Percentiles rank a stretch among this genome's conserved stretches.
Conservation (phyloP, 495 filamentous ascomycete genomes). For the Penicillium nucicola region DNA sequence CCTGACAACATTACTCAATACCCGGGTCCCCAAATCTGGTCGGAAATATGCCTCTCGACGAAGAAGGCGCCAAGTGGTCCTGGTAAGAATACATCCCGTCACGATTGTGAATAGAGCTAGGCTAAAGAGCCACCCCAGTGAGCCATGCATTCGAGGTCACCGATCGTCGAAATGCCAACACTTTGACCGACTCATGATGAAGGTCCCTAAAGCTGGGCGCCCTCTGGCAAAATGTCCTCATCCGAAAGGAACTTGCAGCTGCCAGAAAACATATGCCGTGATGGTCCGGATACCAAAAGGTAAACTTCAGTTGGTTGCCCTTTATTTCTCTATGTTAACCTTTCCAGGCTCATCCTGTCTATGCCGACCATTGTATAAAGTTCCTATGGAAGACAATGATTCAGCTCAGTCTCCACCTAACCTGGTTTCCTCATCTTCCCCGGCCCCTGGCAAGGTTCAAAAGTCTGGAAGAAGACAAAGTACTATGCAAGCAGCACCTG, state of each 20-base stretch:
- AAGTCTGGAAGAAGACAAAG: conserved; percentile 25
- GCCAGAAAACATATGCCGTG: conserved; percentile 48
- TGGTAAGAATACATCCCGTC: conserved; percentile 32
- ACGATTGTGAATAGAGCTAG: background rate
- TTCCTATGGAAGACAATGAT: conserved; percentile 19
- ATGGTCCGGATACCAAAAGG: conserved; percentile 53
- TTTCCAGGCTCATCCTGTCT: conserved; percentile 33
- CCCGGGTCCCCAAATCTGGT: background rate
- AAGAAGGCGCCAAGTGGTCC: conserved; percentile 49
- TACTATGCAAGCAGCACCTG: conserved; percentile 24
- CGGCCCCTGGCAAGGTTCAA: conserved; percentile 22
- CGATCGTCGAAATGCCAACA: conserved; percentile 83
- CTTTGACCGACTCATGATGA: conserved; percentile 69
- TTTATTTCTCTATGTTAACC: conserved; percentile 4
- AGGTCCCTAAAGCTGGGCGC: conserved; percentile 76
- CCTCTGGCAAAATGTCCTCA: conserved; percentile 77
- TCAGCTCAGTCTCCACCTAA: conserved; percentile 13
- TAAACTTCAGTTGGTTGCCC: conserved; percentile 11
- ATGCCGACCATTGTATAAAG: conserved; percentile 42
- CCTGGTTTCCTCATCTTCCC: conserved; percentile 8
- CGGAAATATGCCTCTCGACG: conserved; percentile 45
- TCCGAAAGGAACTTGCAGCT: conserved; percentile 58
- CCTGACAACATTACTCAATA: background rate
- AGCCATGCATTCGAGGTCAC: conserved; percentile 82
- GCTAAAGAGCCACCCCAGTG: conserved; percentile 41